phyloP scores from a whole-genome alignment of 2,329 filamentous ascomycete genomes.

The Aspergillus texensis region DNA sequence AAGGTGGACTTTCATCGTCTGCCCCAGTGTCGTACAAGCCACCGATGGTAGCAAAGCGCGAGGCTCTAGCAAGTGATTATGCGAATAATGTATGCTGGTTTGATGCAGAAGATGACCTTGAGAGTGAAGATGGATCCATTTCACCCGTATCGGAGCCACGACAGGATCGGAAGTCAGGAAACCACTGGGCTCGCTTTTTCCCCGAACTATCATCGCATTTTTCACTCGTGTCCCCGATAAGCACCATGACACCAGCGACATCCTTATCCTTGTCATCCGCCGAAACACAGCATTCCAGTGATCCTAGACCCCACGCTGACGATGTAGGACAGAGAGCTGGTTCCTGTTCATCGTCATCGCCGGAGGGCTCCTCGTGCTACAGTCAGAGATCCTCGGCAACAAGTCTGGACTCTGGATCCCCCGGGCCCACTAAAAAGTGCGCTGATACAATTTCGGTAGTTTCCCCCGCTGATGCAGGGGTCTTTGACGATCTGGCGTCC shows the following conservation, averaged over 20 bases:
- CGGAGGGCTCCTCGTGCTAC: constrained; percentile 39
- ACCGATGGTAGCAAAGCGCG: background rate
- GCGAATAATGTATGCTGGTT: constrained; percentile 6
- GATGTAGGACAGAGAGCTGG: background rate
- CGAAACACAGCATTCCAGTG: background rate
- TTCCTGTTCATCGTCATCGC: constrained; percentile 24
- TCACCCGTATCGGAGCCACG: constrained; percentile 29
- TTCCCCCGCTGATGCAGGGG: constrained; percentile 27
- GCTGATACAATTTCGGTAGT: constrained; percentile 29
- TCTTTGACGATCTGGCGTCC: constrained; percentile 38
- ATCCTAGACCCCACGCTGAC: constrained; percentile 4
- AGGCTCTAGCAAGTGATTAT: background rate
- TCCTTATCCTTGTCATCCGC: constrained; percentile 4
- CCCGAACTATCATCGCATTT: constrained; percentile 34
- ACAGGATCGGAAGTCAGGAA: constrained; percentile 20
- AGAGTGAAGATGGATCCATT: constrained; percentile 19
- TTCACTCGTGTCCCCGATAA: constrained; percentile 28
- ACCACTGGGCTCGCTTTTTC: constrained; percentile 31
- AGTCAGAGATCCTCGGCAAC: constrained; percentile 38
- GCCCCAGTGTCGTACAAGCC: background rate
- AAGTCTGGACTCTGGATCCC: constrained; percentile 34
- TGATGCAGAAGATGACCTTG: constrained; percentile 7
- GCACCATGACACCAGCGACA: constrained; percentile 13
- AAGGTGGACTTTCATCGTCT: constrained; percentile 3
- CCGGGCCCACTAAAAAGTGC: constrained; percentile 18